Conservation (phyloP, 257 asterid genomes). For the Echium plantagineum region DNA sequence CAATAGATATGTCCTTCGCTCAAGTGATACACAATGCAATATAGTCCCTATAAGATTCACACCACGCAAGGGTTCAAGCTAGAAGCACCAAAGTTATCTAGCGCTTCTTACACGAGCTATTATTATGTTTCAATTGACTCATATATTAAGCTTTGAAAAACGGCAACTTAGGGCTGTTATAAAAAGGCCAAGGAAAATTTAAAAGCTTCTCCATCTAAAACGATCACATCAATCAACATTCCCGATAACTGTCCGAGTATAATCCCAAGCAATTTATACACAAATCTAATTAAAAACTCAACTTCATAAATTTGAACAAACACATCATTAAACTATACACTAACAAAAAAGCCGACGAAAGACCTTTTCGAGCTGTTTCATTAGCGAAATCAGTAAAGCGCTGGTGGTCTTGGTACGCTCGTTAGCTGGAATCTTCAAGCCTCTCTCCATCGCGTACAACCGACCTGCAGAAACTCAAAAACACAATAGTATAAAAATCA, state of each 20-base stretch:
- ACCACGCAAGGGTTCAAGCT: background rate
- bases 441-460: conserved; percentile 95
- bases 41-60: no score
- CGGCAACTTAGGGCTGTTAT: no score
- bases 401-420: conserved; percentile 80
- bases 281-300: no score
- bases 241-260: no score
- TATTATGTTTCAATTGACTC: no score
- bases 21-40: no score
- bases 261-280: background rate
- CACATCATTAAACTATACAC: background rate
- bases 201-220: no score
- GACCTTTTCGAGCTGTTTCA: conserved; percentile 95
- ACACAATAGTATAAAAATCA: no score
- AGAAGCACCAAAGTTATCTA: background rate
- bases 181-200: no score
- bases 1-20: no score
- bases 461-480: conserved; percentile 44
- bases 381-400: conserved; percentile 69
- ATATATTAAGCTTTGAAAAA: background rate
- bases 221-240: no score
- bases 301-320: background rate
- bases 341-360: no score
- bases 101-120: background rate
- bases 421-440: conserved; percentile 66